phyloP scores from a whole-genome alignment of 768 basidiomycete species.

The Psilocybe cyanescens region DNA sequence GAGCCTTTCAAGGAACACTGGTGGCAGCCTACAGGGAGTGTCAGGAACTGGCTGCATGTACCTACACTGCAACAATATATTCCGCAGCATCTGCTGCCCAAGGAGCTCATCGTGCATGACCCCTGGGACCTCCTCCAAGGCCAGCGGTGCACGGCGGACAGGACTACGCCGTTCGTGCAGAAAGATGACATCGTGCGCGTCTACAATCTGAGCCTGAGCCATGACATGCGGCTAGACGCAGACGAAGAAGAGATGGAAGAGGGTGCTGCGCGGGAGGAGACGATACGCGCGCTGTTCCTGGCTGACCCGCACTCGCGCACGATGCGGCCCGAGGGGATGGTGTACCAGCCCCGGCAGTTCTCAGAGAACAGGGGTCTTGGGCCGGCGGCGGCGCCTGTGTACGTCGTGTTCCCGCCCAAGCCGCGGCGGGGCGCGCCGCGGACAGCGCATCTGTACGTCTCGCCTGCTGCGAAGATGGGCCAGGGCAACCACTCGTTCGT shows the following conservation, averaged over 20 bases:
- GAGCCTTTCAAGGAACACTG: slow-evolving; percentile 35
- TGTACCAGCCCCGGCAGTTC: background rate
- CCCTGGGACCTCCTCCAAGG: slow-evolving; percentile 1
- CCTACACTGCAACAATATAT: slow-evolving; percentile 9
- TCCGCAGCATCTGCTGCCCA: slow-evolving; percentile 5
- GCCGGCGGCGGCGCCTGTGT: slow-evolving; percentile 29
- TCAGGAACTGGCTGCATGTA: slow-evolving; percentile 6
- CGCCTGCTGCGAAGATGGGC: slow-evolving; percentile 38
- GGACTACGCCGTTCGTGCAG: background rate
- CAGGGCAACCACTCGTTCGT: slow-evolving; percentile 56
- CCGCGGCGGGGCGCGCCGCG: slow-evolving; percentile 25
- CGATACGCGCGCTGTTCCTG: slow-evolving; percentile 1
- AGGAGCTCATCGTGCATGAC: slow-evolving; percentile 7
- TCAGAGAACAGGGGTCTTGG: slow-evolving; percentile 5
- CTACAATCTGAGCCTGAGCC: slow-evolving; percentile 3
- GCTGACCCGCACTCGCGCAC: slow-evolving; percentile 16
- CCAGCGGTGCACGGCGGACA: background rate
- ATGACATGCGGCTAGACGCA: background rate
- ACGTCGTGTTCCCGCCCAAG: slow-evolving; percentile 30
- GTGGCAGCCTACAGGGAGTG: slow-evolving; percentile 7
- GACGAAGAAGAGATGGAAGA: background rate
- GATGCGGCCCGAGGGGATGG: slow-evolving; percentile 10
- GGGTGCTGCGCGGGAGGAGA: background rate
- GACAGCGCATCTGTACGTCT: slow-evolving; percentile 54
- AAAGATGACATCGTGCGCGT: slow-evolving; percentile 8